These are phyloP conservation scores for Capsicum rhomboideum DNA, from an alignment of 257 asterid species.

Conservation along the genomic window DNA sequence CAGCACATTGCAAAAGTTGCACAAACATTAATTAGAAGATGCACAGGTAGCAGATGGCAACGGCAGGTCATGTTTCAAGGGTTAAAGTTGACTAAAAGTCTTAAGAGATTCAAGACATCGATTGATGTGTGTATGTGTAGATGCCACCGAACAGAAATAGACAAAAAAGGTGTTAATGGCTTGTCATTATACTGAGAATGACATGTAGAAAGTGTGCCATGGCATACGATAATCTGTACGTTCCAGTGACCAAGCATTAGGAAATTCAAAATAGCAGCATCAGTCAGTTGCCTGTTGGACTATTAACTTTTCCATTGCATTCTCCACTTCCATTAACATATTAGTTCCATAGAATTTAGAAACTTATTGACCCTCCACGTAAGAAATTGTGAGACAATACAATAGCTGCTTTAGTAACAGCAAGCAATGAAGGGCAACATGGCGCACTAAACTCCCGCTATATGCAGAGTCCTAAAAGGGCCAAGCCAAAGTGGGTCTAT, in stretches of 20 bases:
- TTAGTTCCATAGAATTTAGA: neutral
- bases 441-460: neutral
- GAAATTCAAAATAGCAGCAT: neutral
- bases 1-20: neutral
- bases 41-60: neutral
- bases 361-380: neutral
- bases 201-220: neutral
- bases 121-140: neutral
- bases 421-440: neutral
- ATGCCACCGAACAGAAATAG: neutral
- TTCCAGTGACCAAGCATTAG: neutral
- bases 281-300: neutral
- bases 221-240: neutral
- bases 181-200: neutral
- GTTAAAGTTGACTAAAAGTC: neutral
- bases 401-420: neutral
- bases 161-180: neutral
- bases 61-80: neutral
- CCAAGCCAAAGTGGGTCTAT: neutral
- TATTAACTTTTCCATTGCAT: neutral
- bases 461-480: neutral
- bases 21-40: neutral
- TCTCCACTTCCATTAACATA: neutral
- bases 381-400: neutral
- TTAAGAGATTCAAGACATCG: neutral